Conservation (phyloP, 1,139 yeast species). For the Spathaspora sp. region DNA sequence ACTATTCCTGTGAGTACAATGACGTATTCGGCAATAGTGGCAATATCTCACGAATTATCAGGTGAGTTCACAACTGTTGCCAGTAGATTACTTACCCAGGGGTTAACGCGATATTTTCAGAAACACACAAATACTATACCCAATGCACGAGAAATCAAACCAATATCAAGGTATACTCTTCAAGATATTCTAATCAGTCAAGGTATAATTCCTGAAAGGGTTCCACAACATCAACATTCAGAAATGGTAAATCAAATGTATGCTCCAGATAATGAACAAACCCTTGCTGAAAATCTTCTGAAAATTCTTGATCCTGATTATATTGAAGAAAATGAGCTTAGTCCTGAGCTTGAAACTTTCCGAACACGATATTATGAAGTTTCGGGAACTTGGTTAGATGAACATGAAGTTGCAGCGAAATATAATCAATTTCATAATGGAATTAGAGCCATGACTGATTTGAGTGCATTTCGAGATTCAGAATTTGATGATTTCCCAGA, state of each 20-base stretch:
- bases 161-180: conserved; percentile 8
- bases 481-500: conserved; percentile 17
- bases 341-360: conserved; percentile 12
- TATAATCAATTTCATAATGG: conserved; percentile 9
- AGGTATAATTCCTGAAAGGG: conserved; percentile 7
- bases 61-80: conserved; percentile 19
- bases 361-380: conserved; percentile 11
- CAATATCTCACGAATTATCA: conserved; percentile 35
- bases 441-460: conserved; percentile 5
- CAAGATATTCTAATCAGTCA: conserved; percentile 11
- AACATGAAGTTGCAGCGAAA: conserved; percentile 7
- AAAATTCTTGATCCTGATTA: conserved; percentile 9
- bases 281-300: conserved; percentile 8
- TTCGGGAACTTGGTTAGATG: conserved; percentile 10
- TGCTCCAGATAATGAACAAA: conserved; percentile 8
- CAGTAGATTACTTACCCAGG: conserved; percentile 43
- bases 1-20: conserved; percentile 9
- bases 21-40: conserved; percentile 46
- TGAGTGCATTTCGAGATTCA: conserved; percentile 8
- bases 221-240: not conserved
- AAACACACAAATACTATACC: not conserved
- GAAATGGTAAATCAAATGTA: conserved; percentile 8
- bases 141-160: not conserved
- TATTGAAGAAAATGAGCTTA: conserved; percentile 5
- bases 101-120: conserved; percentile 29